Percentiles rank a stretch among this genome's conserved stretches.
Evolutionary conservation across 768 basidiomycete species (phyloP).

Genomic region (Russula griseocarnosa): DNA sequence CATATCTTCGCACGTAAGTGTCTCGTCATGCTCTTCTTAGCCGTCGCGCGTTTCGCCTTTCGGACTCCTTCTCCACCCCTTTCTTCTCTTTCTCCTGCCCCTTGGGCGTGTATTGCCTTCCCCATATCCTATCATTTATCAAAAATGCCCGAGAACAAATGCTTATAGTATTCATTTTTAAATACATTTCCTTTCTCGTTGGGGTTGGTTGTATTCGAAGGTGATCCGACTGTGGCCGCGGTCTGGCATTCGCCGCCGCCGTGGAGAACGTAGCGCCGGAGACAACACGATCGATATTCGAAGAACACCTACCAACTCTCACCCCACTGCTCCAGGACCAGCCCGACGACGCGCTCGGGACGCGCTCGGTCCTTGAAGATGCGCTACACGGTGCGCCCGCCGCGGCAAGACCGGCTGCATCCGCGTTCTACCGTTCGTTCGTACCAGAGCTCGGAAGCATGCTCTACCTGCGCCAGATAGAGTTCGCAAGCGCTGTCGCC

Average conservation of each 20-base stretch:
- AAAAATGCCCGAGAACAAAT: background rate
- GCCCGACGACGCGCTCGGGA: conserved; percentile 36
- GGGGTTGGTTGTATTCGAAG: conserved; percentile 40
- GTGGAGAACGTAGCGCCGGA: too few relatives aligned
- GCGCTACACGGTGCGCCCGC: conserved; percentile 75
- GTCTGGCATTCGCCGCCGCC: too few relatives aligned
- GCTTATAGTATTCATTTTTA: background rate
- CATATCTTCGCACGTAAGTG: conserved; percentile 81
- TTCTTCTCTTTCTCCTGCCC: too few relatives aligned
- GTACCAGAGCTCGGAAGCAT: conserved; percentile 76
- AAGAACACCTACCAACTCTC: conserved; percentile 68
- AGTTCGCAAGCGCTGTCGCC: conserved; percentile 81
- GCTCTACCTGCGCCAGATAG: conserved; percentile 74
- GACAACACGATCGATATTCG: conserved; percentile 62
- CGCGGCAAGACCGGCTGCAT: conserved; percentile 44
- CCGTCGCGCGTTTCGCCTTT: too few relatives aligned
- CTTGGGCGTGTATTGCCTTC: too few relatives aligned
- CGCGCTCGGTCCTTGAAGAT: conserved; percentile 59
- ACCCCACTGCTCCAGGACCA: conserved; percentile 44
- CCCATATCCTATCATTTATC: background rate
- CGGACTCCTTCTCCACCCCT: background rate
- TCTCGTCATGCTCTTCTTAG: too few relatives aligned
- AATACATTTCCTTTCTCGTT: background rate
- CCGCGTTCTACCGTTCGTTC: conserved; percentile 83
- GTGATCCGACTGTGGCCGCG: conserved; percentile 81